A percentile compares a stretch with the other conserved stretches of the same genome.
Evolutionary conservation across 345 rosid species (phyloP).

Genomic region (Citrus australasica): DNA sequence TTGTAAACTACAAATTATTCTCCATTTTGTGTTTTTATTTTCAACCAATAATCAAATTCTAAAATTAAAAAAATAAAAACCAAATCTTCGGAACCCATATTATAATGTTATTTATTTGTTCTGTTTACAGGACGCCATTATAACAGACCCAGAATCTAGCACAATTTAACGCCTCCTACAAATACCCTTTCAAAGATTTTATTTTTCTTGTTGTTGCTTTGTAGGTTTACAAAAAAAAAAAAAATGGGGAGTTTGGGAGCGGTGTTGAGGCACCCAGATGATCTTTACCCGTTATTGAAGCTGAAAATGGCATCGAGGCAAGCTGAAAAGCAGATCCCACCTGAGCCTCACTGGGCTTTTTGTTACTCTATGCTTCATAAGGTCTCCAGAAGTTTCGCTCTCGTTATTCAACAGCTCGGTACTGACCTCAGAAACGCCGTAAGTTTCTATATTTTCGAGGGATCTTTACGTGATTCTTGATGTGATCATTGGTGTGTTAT

Average conservation of each 20-base stretch:
- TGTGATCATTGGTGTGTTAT: background rate
- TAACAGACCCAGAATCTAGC: background rate
- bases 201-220: background rate
- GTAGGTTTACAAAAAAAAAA: background rate
- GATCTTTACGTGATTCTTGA: background rate
- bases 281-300: conserved; percentile 83
- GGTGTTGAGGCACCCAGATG: conserved; percentile 76
- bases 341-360: conserved; percentile 85
- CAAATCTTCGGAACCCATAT: background rate
- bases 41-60: background rate
- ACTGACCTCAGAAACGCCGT: conserved; percentile 85
- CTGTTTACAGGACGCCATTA: background rate
- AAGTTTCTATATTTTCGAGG: conserved; percentile 14
- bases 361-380: conserved; percentile 90
- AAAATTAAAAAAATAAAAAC: too few species aligned
- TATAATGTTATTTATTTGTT: background rate
- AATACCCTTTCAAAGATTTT: background rate
- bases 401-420: conserved; percentile 89
- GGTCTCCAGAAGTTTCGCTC: conserved; percentile 85
- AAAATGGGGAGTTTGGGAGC: conserved; percentile 75
- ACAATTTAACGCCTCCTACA: background rate
- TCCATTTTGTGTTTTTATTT: background rate
- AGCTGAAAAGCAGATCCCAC: conserved; percentile 95
- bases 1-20: background rate
- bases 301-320: conserved; percentile 61